Conservation (phyloP, 805 yeast species). For the Cyberlindnera maclurae region DNA sequence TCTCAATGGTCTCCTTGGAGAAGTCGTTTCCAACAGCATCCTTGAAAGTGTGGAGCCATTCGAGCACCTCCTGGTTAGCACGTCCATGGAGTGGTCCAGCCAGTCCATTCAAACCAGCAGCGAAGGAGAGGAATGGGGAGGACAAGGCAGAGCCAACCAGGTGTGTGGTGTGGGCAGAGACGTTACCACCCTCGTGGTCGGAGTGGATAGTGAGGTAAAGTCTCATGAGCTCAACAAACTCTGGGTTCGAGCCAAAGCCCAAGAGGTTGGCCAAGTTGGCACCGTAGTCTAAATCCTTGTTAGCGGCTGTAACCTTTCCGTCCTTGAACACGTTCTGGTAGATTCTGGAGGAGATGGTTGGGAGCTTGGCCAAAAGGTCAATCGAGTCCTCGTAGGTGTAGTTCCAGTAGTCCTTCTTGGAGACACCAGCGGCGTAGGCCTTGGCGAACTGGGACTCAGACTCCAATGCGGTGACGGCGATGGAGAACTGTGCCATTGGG, state of each 20-base stretch:
- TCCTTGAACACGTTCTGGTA: conserved; percentile 81
- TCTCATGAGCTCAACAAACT: conserved; percentile 74
- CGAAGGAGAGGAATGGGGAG: conserved; percentile 68
- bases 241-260: conserved; percentile 52
- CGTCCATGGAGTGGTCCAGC: conserved; percentile 88
- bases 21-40: conserved; percentile 54
- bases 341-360: conserved; percentile 74
- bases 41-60: conserved; percentile 68
- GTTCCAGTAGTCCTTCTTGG: conserved; percentile 80
- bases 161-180: conserved; percentile 82
- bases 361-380: conserved; percentile 75
- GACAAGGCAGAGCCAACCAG: conserved; percentile 78
- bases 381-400: conserved; percentile 76
- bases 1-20: conserved; percentile 61
- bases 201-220: conserved; percentile 76
- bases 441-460: conserved; percentile 77
- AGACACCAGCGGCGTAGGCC: conserved; percentile 79
- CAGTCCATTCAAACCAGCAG: conserved; percentile 79
- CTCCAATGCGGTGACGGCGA: conserved; percentile 77
- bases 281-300: conserved; percentile 56
- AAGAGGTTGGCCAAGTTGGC: conserved; percentile 53
- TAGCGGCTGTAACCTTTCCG: conserved; percentile 54
- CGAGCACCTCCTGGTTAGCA: conserved; percentile 82
- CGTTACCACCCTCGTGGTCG: conserved; percentile 90
- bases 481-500: conserved; percentile 87